Base-by-base conservation (phyloP, 495 filamentous ascomycete genomes). In the Talaromyces wortmannii region DNA sequence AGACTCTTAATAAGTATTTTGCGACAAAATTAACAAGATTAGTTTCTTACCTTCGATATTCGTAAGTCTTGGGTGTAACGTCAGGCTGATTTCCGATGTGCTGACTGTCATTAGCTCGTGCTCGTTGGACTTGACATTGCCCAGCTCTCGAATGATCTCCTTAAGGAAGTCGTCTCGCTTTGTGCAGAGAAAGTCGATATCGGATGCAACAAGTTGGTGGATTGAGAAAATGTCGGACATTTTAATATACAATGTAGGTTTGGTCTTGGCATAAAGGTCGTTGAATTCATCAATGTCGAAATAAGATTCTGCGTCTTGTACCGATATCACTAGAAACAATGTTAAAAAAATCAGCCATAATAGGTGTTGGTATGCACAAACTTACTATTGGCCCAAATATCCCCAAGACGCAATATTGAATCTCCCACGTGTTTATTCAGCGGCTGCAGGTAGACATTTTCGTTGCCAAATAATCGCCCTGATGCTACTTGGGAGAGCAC, bases 241-340 rank as follows among this genome's bases (percentile, higher is more conserved):
- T 70, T 99, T 99, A 70, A 99, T 95, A 74, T 96, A 99, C 16
- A 99, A 76, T 3, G 92, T 97, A 3, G 94, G 94, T 64, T 96
- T 95, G 50, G 89, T 92, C 62, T 92, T 90, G 48, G 92, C 87
- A 62, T 97, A 97, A 29, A 97, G 81, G 63, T 99, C 94, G 60
- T 97, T 96, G 79, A 92, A 97, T 59, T 97, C 92, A 65, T 97
- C 94, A 64, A 97, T 97, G 65, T 97, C 95, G 66, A 96, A 98
- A 17, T 92, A 91, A 46, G 82, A 80, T 66, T 97, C 95, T 3
- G 88, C 87, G 61, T 90, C 85, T 47, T 88, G 86, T 16, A 97
- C 86, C 11, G 84, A 83, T 56, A 97, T 88, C 62, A 99, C 82
- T 74, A 75, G 60, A 52, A 23, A 65, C 60, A 29, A 48, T 40